Base-by-base conservation (phyloP, 2,329 filamentous ascomycete species). In the Niveomyces coronatus region DNA sequence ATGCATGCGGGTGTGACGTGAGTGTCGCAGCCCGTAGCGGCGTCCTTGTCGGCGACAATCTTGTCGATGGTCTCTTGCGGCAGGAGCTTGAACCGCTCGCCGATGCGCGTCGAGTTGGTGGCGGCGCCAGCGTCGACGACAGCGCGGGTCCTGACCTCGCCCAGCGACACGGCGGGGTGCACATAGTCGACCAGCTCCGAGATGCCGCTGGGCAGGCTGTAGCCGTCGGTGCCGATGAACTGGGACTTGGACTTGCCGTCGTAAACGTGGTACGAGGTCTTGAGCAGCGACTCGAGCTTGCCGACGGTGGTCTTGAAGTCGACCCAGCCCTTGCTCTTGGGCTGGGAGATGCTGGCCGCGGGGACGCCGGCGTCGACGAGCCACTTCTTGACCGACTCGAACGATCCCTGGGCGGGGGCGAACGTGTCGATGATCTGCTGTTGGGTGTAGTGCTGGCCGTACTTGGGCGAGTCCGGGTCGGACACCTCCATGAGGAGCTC, bases 1-100 rank as follows among this genome's bases (percentile, higher is more conserved):
- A 74, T 57, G 46, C 74, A 78, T 27, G 63, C 63, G 0, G 71
- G 70, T 1, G 71, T 76, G 45, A 77, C 73, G 49, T 68, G 63
- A 10, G 55, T 54, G 45, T 71, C 64, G 48, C 74, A 79, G n/a
- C 18, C 7, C n/a, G 11, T 15, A 2, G 29, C 9, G 29, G 9
- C 34, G 24, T 8, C 24, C 13, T 19, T 20, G 11, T 9, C 2
- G 4, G 20, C 5, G 7, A 19, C 24, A 5, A 11, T 20, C 15
- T 15, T 11, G n/a, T 7, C 16, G 15, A 15, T 24, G n/a, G 33
- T 9, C 13, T 26, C 7, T 22, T 16, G 11, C 22, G 24, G 20
- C 19, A 14, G 3, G 4, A 7, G 14, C 24, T 24, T 11, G 22
- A n/a, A n/a, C n/a, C n/a, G n/a, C n/a, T n/a, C n/a, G n/a, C n/a